A percentile compares a stretch with the other conserved stretches of the same genome.
These are phyloP conservation scores for Silene conica DNA, from an alignment of 148 eudicot genomes.

Conservation along the genomic window DNA sequence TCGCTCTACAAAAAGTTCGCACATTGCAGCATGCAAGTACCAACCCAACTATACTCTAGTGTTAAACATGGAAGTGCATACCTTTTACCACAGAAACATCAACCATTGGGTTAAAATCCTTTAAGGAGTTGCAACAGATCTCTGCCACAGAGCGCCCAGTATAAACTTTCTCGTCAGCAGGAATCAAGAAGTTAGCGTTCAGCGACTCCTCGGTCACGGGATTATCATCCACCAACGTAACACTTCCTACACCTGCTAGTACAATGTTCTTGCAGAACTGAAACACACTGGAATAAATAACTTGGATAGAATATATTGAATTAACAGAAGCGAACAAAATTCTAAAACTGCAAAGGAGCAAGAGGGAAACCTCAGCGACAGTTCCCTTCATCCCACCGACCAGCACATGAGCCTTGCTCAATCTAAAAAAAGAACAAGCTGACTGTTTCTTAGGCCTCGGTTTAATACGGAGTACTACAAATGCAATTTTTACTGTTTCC, in stretches of 20 bases:
- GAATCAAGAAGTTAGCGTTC: constrained; percentile 68
- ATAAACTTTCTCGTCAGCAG: constrained; percentile 39
- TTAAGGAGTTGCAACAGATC: constrained; percentile 75
- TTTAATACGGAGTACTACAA: no score
- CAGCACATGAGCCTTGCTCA: constrained; percentile 86
- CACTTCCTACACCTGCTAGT: constrained; percentile 92
- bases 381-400: constrained; percentile 88
- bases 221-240: constrained; percentile 75
- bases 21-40: no score
- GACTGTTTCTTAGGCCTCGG: no score
- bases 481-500: no score
- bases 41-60: neutral
- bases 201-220: constrained; percentile 59
- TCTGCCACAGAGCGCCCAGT: constrained; percentile 64
- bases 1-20: no score
- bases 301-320: neutral
- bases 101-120: constrained; percentile 95
- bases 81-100: constrained; percentile 83
- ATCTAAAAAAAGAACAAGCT: constrained; percentile 50
- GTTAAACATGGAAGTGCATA: constrained; percentile 18
- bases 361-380: constrained; percentile 57
- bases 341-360: no score
- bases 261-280: constrained; percentile 99
- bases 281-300: constrained; percentile 8
- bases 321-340: constrained; percentile 1